These are phyloP conservation scores for Ustilago tritici DNA, from an alignment of 1,284 basidiomycete genomes.

Conservation along the genomic window DNA sequence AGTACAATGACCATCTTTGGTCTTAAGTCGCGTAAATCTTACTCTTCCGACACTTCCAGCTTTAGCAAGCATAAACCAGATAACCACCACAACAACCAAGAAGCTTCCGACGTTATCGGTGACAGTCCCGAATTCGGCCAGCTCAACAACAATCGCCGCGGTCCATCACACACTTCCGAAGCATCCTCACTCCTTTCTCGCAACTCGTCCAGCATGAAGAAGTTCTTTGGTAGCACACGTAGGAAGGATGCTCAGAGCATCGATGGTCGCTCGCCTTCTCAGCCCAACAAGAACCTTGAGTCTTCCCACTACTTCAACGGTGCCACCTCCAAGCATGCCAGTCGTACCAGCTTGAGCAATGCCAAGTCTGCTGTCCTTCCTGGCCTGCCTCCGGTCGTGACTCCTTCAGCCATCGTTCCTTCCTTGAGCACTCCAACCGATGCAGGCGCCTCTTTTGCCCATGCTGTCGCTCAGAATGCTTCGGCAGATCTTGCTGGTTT, in stretches of 20 bases:
- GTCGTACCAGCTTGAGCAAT: conserved; percentile 34
- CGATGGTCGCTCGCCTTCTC: conserved; percentile 22
- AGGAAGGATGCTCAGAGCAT: conserved; percentile 46
- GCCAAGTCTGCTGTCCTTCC: conserved; percentile 9
- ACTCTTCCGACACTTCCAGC: conserved; percentile 31
- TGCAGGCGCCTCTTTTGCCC: conserved; percentile 16
- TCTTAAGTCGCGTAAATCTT: conserved; percentile 44
- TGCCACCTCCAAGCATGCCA: conserved; percentile 19
- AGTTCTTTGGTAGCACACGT: conserved; percentile 51
- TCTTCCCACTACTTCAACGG: conserved; percentile 26
- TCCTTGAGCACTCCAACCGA: conserved; percentile 29
- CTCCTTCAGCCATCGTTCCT: conserved; percentile 28
- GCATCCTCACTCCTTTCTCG: conserved; percentile 39
- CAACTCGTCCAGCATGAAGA: conserved; percentile 49
- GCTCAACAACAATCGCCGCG: conserved; percentile 18
- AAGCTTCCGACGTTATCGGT: conserved; percentile 48
- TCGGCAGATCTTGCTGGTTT: conserved; percentile 21
- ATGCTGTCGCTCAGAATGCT: conserved; percentile 23
- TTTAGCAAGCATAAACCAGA: conserved; percentile 20
- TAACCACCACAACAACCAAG: conserved; percentile 15
- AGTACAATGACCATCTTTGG: conserved; percentile 45
- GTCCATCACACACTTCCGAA: conserved; percentile 35
- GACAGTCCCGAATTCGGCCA: conserved; percentile 42
- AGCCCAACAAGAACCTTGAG: conserved; percentile 9
- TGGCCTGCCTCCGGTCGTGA: conserved; percentile 22